Base-by-base conservation (phyloP, 2,329 filamentous ascomycete species). In the Endoconidiophora polonica region DNA sequence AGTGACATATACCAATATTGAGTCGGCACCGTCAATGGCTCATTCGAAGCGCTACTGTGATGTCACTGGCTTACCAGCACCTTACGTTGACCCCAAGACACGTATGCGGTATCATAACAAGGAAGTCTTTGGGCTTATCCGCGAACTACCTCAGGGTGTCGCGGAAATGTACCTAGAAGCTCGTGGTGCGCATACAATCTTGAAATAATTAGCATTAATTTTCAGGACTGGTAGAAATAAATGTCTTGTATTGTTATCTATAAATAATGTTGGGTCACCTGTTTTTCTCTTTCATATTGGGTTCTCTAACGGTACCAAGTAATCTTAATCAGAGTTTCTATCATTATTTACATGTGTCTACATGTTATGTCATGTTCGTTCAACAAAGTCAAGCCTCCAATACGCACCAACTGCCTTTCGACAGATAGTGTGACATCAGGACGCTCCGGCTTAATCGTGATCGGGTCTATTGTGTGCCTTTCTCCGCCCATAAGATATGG, bases 371-470 rank as follows among this genome's bases (percentile, higher is more conserved):
- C 29, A 50, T 90, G 84, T 91, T 67, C 71, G 83, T 81, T 76
- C 83, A 80, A 77, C 84, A 84, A 86, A 94, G 86, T 94, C 88
- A 94, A 94, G 77, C 86, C 71, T 74, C 80, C 77, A 81, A 86
- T 83, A 94, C 79, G 81, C 85, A 83, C 78, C 79, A 71, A 67
- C 64, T 64, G 71, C 77, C 83, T 93, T 68, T 94, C 84, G 70
- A 76, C 68, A 68, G 70, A 71, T 10, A 73, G 78, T 74, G 78
- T 80, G 85, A 76, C 81, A 88, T 79, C 80, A 51, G 81, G 80
- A 77, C 77, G 85, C 87, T 94, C 88, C 88, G 87, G 88, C 88
- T 95, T 94, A 94, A 91, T 94, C 82, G 86, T 81, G 84, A 86
- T 86, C 83, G 37, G n/a, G 23, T 26, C 40, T 46, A 24, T 42